A percentile compares a stretch with the other conserved stretches of the same genome.
phyloP scores from a whole-genome alignment of 2,329 filamentous ascomycete species.

The Cytospora chrysosperma region DNA sequence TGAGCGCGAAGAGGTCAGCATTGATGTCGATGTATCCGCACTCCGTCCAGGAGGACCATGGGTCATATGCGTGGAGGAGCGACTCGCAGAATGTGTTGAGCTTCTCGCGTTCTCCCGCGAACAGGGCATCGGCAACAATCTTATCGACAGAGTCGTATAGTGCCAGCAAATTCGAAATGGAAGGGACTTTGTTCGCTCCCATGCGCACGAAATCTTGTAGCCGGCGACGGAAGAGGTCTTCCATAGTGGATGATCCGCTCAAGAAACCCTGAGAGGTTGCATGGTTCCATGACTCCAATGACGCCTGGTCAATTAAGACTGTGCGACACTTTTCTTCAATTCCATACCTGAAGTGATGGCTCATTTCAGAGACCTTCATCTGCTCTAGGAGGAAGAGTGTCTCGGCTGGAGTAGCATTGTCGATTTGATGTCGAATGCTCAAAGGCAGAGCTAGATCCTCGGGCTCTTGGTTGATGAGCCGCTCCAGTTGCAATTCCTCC shows the following conservation, averaged over 20 bases:
- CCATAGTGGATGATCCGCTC: constrained; percentile 30
- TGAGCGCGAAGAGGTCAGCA: constrained; percentile 55
- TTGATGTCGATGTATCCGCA: constrained; percentile 41
- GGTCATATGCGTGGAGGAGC: constrained; percentile 36
- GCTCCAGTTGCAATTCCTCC: constrained; percentile 33
- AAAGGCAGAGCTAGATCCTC: constrained; percentile 26
- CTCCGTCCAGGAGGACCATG: constrained; percentile 25
- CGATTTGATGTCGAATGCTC: constrained; percentile 32
- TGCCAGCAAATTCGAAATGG: constrained; percentile 28
- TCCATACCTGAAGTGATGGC: constrained; percentile 29
- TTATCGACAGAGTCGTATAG: constrained; percentile 30
- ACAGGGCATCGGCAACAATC: constrained; percentile 33
- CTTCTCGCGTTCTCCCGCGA: constrained; percentile 30
- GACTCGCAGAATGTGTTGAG: constrained; percentile 39
- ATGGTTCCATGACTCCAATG: constrained; percentile 30
- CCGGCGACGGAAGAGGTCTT: constrained; percentile 31
- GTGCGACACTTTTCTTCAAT: constrained; percentile 31
- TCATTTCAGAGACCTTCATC: constrained; percentile 29
- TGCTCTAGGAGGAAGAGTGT: constrained; percentile 34
- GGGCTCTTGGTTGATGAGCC: constrained; percentile 10
- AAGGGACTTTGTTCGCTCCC: constrained; percentile 30
- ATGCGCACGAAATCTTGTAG: constrained; percentile 28
- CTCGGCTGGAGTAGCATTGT: constrained; percentile 33
- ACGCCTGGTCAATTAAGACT: constrained; percentile 32
- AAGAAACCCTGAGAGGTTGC: constrained; percentile 31